Evolutionary conservation across 345 rosid genomes (phyloP).

Genomic region (Microthlaspi erraticum): DNA sequence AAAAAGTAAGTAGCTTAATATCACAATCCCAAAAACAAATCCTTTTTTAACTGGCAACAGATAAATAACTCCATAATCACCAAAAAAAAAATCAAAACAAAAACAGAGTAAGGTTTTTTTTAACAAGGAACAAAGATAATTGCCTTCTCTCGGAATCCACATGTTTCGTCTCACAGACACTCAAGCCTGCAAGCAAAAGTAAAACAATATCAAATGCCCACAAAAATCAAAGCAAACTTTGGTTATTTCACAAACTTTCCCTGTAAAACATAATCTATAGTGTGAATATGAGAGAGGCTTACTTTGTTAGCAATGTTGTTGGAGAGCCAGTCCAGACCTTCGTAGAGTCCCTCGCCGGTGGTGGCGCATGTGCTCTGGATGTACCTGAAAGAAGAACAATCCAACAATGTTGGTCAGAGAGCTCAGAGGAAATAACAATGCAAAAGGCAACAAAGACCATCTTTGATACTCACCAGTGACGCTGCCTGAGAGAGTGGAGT

Average conservation of each 20-base stretch:
- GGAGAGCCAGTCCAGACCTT: slow-evolving; percentile 93
- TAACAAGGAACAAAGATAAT: slow-evolving; percentile 22
- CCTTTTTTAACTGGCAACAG: slow-evolving; percentile 11
- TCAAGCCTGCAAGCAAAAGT: slow-evolving; percentile 31
- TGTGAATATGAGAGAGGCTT: slow-evolving; percentile 20
- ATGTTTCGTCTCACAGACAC: slow-evolving; percentile 26
- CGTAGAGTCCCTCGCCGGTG: slow-evolving; percentile 86
- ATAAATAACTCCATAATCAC: slow-evolving; percentile 29
- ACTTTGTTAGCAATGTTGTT: slow-evolving; percentile 89
- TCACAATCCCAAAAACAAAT: slow-evolving; percentile 25
- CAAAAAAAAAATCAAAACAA: slow-evolving; percentile 22
- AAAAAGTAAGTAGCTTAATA: background rate
- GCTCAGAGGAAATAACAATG: background rate
- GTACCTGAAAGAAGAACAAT: slow-evolving; percentile 62
- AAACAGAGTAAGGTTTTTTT: too few species aligned
- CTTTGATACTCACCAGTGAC: slow-evolving; percentile 59
- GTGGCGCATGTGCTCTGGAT: slow-evolving; percentile 97
- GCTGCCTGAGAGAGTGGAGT: slow-evolving; percentile 70
- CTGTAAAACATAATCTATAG: background rate
- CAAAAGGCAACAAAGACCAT: background rate
- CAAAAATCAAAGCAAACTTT: background rate
- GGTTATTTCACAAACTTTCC: background rate
- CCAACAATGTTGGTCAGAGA: background rate
- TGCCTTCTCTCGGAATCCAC: slow-evolving; percentile 6
- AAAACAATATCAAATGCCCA: slow-evolving; percentile 24